Conservation (phyloP, 2,329 filamentous ascomycete genomes). For the Alternaria panax region DNA sequence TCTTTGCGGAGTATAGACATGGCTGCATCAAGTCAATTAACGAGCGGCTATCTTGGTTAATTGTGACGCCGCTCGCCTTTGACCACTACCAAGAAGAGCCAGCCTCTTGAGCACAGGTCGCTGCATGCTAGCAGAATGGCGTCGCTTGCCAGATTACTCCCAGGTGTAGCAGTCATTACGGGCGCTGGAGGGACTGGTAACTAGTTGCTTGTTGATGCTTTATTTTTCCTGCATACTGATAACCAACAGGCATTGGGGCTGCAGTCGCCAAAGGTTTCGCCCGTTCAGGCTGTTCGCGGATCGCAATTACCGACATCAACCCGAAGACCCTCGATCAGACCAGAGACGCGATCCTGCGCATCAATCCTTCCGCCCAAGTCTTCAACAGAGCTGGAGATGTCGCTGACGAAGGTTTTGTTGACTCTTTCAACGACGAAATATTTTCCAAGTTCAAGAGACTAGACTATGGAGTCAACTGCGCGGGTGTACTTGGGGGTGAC, state of each 20-base stretch:
- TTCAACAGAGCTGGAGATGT: constrained; percentile 57
- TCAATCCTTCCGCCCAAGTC: constrained; percentile 40
- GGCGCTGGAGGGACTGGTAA: constrained; percentile 47
- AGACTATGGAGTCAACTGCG: constrained; percentile 65
- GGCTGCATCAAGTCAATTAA: neutral
- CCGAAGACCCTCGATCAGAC: constrained; percentile 52
- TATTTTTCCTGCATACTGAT: neutral
- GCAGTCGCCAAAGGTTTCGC: constrained; percentile 61
- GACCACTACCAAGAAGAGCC: neutral
- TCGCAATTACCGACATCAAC: constrained; percentile 63
- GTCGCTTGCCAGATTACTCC: constrained; percentile 25
- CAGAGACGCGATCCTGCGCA: constrained; percentile 27
- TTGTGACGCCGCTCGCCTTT: neutral
- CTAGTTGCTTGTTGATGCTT: constrained; percentile 2
- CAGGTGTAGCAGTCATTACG: constrained; percentile 44
- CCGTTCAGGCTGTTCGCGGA: constrained; percentile 57
- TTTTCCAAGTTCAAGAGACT: constrained; percentile 54
- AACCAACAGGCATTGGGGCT: constrained; percentile 61
- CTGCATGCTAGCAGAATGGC: constrained; percentile 12
- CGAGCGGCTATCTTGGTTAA: neutral
- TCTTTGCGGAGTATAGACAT: neutral
- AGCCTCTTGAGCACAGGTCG: neutral
- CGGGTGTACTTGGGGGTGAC: constrained; percentile 58
- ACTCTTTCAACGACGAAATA: constrained; percentile 51
- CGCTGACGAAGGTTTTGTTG: constrained; percentile 56